Evolutionary conservation across 371 early-diverging fungal genomes (phyloP).

Genomic region (Syncephalastrum sp.): DNA sequence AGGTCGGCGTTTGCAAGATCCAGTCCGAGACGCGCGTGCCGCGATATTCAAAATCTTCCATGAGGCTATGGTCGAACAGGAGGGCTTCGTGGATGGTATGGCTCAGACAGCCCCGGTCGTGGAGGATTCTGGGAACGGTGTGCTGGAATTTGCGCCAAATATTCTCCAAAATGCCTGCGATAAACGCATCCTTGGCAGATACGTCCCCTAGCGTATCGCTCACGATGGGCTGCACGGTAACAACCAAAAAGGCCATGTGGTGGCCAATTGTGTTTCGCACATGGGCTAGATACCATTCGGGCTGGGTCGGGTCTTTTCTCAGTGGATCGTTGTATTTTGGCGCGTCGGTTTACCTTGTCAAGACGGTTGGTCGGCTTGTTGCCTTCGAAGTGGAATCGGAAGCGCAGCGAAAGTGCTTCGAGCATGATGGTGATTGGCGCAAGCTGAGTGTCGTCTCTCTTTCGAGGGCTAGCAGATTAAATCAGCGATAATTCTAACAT

Average conservation of each 20-base stretch:
- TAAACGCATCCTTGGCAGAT: constrained; percentile 67
- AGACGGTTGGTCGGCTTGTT: constrained; percentile 75
- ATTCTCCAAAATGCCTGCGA: constrained; percentile 57
- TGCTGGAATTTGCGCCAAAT: constrained; percentile 63
- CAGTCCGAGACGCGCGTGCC: constrained; percentile 48
- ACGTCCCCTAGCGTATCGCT: constrained; percentile 9
- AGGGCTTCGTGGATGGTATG: constrained; percentile 74
- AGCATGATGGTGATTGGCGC: constrained; percentile 62
- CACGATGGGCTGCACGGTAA: constrained; percentile 39
- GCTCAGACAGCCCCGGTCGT: constrained; percentile 61
- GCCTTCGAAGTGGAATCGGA: constrained; percentile 80
- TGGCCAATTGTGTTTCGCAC: constrained; percentile 58
- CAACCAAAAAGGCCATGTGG: constrained; percentile 36
- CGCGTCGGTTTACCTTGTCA: constrained; percentile 57
- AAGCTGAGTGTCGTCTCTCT: constrained; percentile 5
- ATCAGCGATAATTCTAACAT: constrained; percentile 3
- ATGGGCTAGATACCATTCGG: constrained; percentile 84
- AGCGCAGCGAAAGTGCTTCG: constrained; percentile 64
- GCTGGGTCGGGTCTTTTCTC: constrained; percentile 33
- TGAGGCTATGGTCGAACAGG: constrained; percentile 72
- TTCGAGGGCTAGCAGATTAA: constrained; percentile 8
- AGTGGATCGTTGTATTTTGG: not conserved
- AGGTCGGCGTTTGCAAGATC: constrained; percentile 53
- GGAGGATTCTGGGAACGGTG: constrained; percentile 56
- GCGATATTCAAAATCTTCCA: constrained; percentile 66